Percentiles rank a stretch among this genome's conserved stretches.
These are phyloP conservation scores for Aspergillus spinulosporus DNA, from an alignment of 2,329 filamentous ascomycete species.

Conservation along the genomic window DNA sequence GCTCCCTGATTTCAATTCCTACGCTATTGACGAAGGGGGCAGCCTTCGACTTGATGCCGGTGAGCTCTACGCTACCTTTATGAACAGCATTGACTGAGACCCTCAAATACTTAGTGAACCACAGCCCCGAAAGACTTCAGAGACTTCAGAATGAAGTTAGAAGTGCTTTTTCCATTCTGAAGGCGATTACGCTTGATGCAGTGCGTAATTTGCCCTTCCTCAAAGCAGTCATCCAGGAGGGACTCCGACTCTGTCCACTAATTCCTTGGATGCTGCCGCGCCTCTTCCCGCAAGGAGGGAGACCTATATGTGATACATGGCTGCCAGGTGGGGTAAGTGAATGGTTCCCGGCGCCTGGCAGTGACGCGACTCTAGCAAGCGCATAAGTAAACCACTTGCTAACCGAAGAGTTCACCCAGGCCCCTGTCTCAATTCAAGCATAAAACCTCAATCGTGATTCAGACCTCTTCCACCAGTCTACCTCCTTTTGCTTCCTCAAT, in stretches of 20 bases:
- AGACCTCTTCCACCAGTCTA: constrained; percentile 1
- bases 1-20: constrained; percentile 13
- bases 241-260: constrained; percentile 30
- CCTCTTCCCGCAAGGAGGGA: constrained; percentile 4
- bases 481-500: constrained; percentile 2
- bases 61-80: constrained; percentile 26
- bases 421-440: constrained; percentile 4
- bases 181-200: constrained; percentile 12
- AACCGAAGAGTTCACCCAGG: background rate
- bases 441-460: constrained; percentile 9
- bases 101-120: constrained; percentile 3
- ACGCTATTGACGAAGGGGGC: constrained; percentile 20
- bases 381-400: no score
- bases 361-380: no score
- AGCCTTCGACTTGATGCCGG: constrained; percentile 24
- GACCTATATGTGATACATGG: constrained; percentile 6
- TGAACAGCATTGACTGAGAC: constrained; percentile 12
- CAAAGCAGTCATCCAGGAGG: constrained; percentile 29
- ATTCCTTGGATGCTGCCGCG: constrained; percentile 16
- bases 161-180: background rate
- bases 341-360: no score
- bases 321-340: constrained; percentile 3
- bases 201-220: constrained; percentile 23
- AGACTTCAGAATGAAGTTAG: background rate
- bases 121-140: background rate